Conservation (phyloP, 1,284 basidiomycete genomes). For the Boletellus deceptivus region DNA sequence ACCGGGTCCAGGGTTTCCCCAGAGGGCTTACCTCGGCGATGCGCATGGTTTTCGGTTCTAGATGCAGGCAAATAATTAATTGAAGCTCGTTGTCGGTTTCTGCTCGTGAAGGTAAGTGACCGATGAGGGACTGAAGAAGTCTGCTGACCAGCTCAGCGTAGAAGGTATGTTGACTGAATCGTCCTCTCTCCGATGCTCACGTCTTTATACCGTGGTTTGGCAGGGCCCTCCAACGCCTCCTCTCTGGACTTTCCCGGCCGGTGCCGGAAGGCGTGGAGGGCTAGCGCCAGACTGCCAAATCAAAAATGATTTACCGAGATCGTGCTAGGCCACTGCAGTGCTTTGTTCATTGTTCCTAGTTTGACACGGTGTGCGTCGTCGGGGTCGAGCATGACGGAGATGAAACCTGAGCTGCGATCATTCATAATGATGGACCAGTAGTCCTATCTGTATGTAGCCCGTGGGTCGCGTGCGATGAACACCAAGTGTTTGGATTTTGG, state of each 20-base stretch:
- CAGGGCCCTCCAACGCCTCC: neutral
- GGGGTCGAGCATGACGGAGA: neutral
- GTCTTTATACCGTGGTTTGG: conserved; percentile 15
- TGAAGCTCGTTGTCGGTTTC: neutral
- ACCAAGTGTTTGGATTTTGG: neutral
- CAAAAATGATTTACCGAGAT: neutral
- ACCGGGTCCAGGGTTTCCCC: neutral
- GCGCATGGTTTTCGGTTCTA: conserved; percentile 13
- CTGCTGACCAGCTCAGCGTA: conserved; percentile 13
- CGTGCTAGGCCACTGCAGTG: neutral
- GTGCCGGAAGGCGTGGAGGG: neutral
- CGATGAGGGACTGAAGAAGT: neutral
- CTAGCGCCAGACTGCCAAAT: neutral
- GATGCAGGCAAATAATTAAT: neutral
- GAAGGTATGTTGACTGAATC: conserved; percentile 2
- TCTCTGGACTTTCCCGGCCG: neutral
- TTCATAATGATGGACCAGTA: neutral
- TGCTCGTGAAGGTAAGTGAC: conserved; percentile 8
- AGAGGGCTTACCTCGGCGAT: conserved; percentile 4
- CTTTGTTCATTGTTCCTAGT: conserved; percentile 6
- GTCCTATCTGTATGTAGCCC: neutral
- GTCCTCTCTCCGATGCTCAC: neutral
- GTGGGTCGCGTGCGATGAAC: neutral
- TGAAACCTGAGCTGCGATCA: conserved; percentile 10
- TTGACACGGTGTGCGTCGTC: neutral